These are phyloP conservation scores for Volvariella volvacea DNA, from an alignment of 1,284 basidiomycete species.

Conservation along the genomic window DNA sequence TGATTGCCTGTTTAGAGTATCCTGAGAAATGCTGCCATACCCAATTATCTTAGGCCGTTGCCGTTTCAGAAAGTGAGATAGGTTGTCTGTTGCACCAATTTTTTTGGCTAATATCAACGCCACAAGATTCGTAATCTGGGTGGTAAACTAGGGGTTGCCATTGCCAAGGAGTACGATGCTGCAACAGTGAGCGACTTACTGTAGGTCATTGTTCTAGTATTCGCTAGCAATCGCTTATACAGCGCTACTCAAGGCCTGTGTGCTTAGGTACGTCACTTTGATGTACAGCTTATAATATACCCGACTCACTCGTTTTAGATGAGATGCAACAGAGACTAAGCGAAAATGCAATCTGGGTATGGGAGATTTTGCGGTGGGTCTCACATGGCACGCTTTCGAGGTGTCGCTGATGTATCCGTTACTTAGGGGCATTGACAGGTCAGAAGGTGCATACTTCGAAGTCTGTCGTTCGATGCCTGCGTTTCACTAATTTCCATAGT, in stretches of 20 bases:
- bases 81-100: constrained; percentile 1
- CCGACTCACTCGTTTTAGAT: constrained; percentile 29
- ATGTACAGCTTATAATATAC: constrained; percentile 1
- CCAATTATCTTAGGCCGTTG: constrained; percentile 75
- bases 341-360: constrained; percentile 85
- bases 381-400: too few relatives aligned
- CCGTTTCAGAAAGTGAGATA: constrained; percentile 75
- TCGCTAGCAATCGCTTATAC: constrained; percentile 2
- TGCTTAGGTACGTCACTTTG: constrained; percentile 32
- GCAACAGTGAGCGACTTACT: constrained; percentile 86
- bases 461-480: background rate
- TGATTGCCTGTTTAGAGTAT: constrained; percentile 51
- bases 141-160: constrained; percentile 87
- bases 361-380: constrained; percentile 67
- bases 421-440: constrained; percentile 82
- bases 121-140: constrained; percentile 87
- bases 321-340: constrained; percentile 84
- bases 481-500: constrained; percentile 42
- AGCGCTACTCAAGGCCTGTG: constrained; percentile 29
- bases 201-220: constrained; percentile 33
- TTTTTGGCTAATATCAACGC: constrained; percentile 6
- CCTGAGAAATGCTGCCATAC: constrained; percentile 76
- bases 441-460: constrained; percentile 69
- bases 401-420: constrained; percentile 7
- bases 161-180: constrained; percentile 84